Base-by-base conservation (phyloP, 2,329 filamentous ascomycete species). In the Arthrinium puccinioides region DNA sequence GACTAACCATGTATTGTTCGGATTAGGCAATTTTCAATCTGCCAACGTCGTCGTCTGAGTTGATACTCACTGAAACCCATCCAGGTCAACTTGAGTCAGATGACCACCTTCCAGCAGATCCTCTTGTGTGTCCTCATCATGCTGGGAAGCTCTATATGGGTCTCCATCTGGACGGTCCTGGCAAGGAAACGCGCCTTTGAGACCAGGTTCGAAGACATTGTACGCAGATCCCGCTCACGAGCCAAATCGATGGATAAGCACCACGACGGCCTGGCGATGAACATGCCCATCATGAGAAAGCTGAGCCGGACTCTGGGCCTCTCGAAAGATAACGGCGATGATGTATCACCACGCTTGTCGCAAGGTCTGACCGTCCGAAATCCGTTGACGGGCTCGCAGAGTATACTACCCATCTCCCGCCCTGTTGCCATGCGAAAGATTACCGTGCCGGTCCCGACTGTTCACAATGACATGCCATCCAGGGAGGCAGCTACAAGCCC, bases 31-130 rank as follows among this genome's bases (percentile, higher is more conserved):
- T n/a, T n/a, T n/a, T n/a, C n/a, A n/a, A n/a, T n/a, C n/a, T n/a
- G n/a, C n/a, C n/a, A n/a, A n/a, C n/a, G n/a, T n/a, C n/a, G n/a
- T n/a, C n/a, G n/a, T n/a, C n/a, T n/a, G n/a, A 16, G n/a, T 33
- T 4, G 9, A 11, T 21, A 24, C 31, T 33, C 21, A 33, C 31
- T 32, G 9, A 11, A 23, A 15, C 20, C 14, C 14, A 4, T 5
- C 6, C 15, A 36, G 2, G 71, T 79, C 46, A 76, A 82, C 50
- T 59, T 85, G 18, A 79, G 73, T 38, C 62, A 67, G 20, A 52
- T 86, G 49, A 84, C 77, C 26, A 79, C 74, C 0, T 82, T 79
- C 51, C 82, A 87, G 55, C 83, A 87, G 54, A 60, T 74, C 20
- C 58, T 83, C 26, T 63, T 87, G 9, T 83, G 79, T 48, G 41